Percentiles rank a stretch among this genome's conserved stretches.
phyloP scores from a whole-genome alignment of 1,284 basidiomycete genomes.

The Trichosporon sp. region DNA sequence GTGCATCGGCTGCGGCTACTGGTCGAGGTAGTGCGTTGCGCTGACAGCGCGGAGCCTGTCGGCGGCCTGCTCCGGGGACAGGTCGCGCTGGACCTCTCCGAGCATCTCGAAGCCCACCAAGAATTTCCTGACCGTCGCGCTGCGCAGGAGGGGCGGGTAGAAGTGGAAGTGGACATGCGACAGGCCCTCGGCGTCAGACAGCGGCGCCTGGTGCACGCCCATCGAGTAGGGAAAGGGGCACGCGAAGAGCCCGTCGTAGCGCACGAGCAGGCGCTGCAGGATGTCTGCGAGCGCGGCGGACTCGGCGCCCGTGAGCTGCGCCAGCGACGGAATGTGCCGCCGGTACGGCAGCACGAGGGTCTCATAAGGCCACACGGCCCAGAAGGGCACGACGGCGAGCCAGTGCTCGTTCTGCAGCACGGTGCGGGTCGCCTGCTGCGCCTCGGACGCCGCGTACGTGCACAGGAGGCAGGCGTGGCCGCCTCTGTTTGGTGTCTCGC shows the following conservation, averaged over 20 bases:
- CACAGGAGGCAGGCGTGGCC: conserved; percentile 72
- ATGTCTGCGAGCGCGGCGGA: conserved; percentile 62
- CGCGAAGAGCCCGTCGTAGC: conserved; percentile 79
- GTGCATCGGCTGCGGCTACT: not conserved
- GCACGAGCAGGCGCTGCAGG: conserved; percentile 62
- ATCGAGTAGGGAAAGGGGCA: conserved; percentile 95
- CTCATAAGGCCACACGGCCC: conserved; percentile 96
- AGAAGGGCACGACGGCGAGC: conserved; percentile 87
- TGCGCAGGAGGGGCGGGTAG: conserved; percentile 77
- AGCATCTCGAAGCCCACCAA: conserved; percentile 92
- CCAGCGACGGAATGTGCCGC: conserved; percentile 68
- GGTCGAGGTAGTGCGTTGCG: conserved; percentile 57
- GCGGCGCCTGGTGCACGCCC: conserved; percentile 81
- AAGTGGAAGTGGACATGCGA: conserved; percentile 82
- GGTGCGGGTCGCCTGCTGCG: conserved; percentile 59
- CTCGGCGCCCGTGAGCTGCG: conserved; percentile 61
- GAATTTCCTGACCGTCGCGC: conserved; percentile 81
- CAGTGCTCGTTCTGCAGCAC: conserved; percentile 66
- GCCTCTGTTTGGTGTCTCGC: conserved; percentile 33
- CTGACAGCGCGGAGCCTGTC: conserved; percentile 57
- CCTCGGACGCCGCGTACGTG: conserved; percentile 75
- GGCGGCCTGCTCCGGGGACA: conserved; percentile 87
- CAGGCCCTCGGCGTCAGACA: conserved; percentile 47
- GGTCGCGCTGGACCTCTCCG: conserved; percentile 83
- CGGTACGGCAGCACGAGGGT: conserved; percentile 73